Conservation (phyloP, 169 alveolate species). For the Condylostoma magnum region DNA sequence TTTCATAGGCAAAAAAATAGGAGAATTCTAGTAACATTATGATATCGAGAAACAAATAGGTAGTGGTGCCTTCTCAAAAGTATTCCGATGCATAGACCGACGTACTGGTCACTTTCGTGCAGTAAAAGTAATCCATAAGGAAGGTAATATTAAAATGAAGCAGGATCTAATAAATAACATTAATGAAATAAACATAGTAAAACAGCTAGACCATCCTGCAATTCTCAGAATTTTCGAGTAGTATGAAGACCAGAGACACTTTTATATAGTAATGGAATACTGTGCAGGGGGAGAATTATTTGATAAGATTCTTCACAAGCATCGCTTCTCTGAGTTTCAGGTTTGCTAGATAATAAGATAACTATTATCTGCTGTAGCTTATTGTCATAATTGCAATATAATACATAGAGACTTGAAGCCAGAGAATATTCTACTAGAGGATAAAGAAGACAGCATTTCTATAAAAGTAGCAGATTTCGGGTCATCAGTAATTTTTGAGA, state of each 20-base stretch:
- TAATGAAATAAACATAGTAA: conserved; percentile 7
- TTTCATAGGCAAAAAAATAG: not conserved
- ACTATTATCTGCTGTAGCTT: conserved; percentile 36
- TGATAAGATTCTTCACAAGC: conserved; percentile 27
- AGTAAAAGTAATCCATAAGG: conserved; percentile 9
- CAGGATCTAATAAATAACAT: not conserved
- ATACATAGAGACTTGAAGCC: conserved; percentile 52
- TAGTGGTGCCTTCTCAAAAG: conserved; percentile 6
- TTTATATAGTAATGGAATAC: conserved; percentile 46
- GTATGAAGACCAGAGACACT: conserved; percentile 36
- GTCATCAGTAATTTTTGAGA: not conserved
- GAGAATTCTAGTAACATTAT: conserved; percentile 2
- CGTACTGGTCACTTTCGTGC: conserved; percentile 6
- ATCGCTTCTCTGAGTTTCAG: conserved; percentile 31
- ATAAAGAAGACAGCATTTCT: not conserved
- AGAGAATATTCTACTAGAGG: conserved; percentile 37
- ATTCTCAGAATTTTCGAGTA: conserved; percentile 8
- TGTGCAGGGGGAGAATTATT: conserved; percentile 51
- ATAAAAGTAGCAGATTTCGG: conserved; percentile 33
- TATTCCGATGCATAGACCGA: not conserved
- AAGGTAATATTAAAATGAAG: not conserved
- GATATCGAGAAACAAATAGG: conserved; percentile 4
- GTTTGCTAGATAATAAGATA: conserved; percentile 36
- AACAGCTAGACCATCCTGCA: conserved; percentile 12
- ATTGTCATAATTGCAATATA: conserved; percentile 44